Evolutionary conservation across 2,329 filamentous ascomycete genomes (phyloP).

Genomic region (Fusarium multiceps): DNA sequence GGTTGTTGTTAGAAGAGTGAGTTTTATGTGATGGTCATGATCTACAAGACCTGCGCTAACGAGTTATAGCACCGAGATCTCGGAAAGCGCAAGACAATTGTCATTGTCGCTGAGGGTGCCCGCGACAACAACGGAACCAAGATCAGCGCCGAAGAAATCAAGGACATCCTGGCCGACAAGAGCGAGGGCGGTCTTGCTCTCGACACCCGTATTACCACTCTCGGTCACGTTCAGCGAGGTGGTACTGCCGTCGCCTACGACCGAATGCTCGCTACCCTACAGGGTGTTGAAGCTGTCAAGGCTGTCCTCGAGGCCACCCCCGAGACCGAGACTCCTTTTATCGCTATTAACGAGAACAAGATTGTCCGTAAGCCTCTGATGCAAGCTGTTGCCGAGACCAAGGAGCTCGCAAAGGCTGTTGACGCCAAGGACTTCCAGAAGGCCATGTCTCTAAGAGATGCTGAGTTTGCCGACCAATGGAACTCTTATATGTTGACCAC

Average conservation of each 20-base stretch:
- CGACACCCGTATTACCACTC: constrained; percentile 92
- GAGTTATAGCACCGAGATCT: constrained; percentile 77
- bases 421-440: constrained; percentile 84
- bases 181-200: constrained; percentile 74
- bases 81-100: constrained; percentile 97
- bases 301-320: constrained; percentile 91
- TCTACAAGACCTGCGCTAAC: constrained; percentile 24
- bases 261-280: constrained; percentile 89
- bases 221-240: constrained; percentile 97
- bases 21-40: constrained; percentile 29
- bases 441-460: constrained; percentile 89
- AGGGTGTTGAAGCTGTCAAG: constrained; percentile 93
- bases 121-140: constrained; percentile 85
- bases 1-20: constrained; percentile 76
- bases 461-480: constrained; percentile 94
- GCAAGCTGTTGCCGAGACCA: constrained; percentile 87
- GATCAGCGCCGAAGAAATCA: constrained; percentile 84
- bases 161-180: constrained; percentile 84
- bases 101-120: constrained; percentile 96
- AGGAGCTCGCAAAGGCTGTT: constrained; percentile 85
- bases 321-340: constrained; percentile 91
- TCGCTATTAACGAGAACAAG: constrained; percentile 97
- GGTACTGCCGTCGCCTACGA: constrained; percentile 94
- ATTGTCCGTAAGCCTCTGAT: constrained; percentile 91
- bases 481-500: constrained; percentile 92